These are phyloP conservation scores for Trichophyton benhamiae DNA, from an alignment of 2,329 filamentous ascomycete species.

Conservation along the genomic window DNA sequence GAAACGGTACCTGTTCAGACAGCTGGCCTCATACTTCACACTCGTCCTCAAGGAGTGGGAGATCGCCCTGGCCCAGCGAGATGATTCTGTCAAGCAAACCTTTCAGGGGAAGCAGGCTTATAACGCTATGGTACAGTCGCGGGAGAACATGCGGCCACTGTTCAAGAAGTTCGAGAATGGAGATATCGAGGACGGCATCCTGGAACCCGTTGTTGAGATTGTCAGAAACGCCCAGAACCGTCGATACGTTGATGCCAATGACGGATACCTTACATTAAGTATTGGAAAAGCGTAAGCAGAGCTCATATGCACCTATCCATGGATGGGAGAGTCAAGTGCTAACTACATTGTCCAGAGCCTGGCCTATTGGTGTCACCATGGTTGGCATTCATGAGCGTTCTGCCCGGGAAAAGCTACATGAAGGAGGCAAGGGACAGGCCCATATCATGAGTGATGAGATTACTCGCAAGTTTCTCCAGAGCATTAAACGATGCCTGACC, in stretches of 20 bases:
- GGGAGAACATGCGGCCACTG: conserved; percentile 76
- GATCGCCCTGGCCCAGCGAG: conserved; percentile 53
- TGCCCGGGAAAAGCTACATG: conserved; percentile 86
- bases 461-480: conserved; percentile 91
- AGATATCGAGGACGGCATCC: conserved; percentile 64
- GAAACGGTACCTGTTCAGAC: conserved; percentile 63
- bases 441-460: conserved; percentile 97
- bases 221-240: conserved; percentile 80
- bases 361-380: conserved; percentile 99
- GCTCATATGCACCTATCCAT: too few species aligned
- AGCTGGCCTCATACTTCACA: conserved; percentile 89
- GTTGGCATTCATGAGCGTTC: conserved; percentile 97
- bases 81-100: conserved; percentile 51
- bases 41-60: conserved; percentile 91
- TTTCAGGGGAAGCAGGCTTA: conserved; percentile 71
- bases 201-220: conserved; percentile 80
- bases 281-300: conserved; percentile 67
- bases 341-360: conserved; percentile 44
- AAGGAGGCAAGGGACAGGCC: conserved; percentile 61
- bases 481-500: conserved; percentile 90
- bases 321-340: not conserved
- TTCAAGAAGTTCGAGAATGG: conserved; percentile 79
- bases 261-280: conserved; percentile 81
- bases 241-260: conserved; percentile 90
- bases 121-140: conserved; percentile 73